Percentiles rank a stretch among this genome's conserved stretches.
These are phyloP conservation scores for Penicillium angulare DNA, from an alignment of 495 filamentous ascomycete species.

Conservation along the genomic window DNA sequence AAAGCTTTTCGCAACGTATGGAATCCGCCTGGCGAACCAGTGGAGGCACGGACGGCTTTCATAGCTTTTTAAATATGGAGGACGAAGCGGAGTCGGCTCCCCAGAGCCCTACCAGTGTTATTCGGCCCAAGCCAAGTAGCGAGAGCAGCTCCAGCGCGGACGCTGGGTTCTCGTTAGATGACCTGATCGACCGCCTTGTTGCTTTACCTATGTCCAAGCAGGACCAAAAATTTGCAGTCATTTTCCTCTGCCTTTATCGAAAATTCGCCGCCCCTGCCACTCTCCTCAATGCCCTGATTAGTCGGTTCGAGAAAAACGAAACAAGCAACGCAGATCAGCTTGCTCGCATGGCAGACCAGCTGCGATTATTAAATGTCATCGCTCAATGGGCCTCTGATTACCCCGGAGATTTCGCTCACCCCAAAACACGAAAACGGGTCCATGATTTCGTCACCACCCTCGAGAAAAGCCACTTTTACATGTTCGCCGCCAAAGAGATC, in stretches of 20 bases:
- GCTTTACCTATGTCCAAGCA: conserved; percentile 77
- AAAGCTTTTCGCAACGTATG: conserved; percentile 33
- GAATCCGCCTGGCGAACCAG: conserved; percentile 43
- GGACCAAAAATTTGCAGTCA: conserved; percentile 78
- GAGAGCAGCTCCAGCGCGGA: conserved; percentile 38
- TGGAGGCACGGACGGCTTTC: conserved; percentile 42
- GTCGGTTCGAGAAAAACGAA: conserved; percentile 68
- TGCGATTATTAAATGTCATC: conserved; percentile 77
- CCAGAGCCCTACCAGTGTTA: conserved; percentile 30
- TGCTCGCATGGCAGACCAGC: conserved; percentile 71
- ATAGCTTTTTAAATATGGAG: conserved; percentile 47
- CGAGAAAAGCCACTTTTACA: conserved; percentile 69
- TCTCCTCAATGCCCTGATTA: conserved; percentile 70
- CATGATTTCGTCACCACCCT: conserved; percentile 69
- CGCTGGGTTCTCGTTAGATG: conserved; percentile 73
- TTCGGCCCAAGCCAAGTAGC: conserved; percentile 33
- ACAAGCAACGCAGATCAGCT: conserved; percentile 60
- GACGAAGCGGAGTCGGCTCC: conserved; percentile 41
- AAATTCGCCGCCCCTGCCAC: conserved; percentile 83
- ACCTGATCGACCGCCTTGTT: conserved; percentile 83
- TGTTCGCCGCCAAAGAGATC: conserved; percentile 81
- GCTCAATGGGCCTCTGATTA: conserved; percentile 88
- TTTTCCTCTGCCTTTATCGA: conserved; percentile 92
- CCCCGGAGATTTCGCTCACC: conserved; percentile 86
- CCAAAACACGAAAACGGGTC: conserved; percentile 67